Evolutionary conservation across 768 basidiomycete species (phyloP), one percentile per base, ranked within the genome.

Genomic region (Lentinula guzmanii): DNA sequence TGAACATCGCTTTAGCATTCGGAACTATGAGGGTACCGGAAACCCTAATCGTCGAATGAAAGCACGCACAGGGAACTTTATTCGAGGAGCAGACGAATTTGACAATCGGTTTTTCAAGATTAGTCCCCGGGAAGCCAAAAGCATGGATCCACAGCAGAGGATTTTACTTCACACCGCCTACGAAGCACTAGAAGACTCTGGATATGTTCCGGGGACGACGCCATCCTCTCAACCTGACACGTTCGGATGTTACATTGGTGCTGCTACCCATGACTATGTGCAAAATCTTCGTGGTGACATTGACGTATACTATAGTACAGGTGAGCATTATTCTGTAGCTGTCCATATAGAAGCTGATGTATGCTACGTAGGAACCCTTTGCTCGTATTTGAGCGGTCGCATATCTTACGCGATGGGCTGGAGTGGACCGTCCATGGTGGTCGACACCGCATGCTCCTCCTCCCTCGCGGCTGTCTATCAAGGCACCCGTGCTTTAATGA

Each of bases 81-180:
- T 91, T 55, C 70, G 77, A 18, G 76, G 78, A 45, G 74, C 78
- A 33, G 83, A 82, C 63, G 75, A 76, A 53, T 91, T 91, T 66
- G 90, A 91, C 69, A 77, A 88, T 68, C 76, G 73, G 69, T 89
- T 89, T 68, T 91, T 91, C 77, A 83, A 81, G 45, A 81, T 89
- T 50, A 87, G 84, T 43, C 89, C 90, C 1, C 81, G 89, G 5
- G 89, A 91, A 70, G 89, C 90, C 13, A 82, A 74, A 62, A 83
- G 77, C 69, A 90, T 90, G 87, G 87, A 90, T 66, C 89, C 90
- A 6, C 89, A 90, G 64, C 88, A 90, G 64, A 80, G 89, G 4
- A 65, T 91, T 37, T 73, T 91, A 4, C 76, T 91, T 15, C 87
- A 86, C 42, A 78, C 82, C 2, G 86, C 85, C 4, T 82, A 88